Percentiles rank a stretch among this genome's conserved stretches.
Evolutionary conservation across 331 rosid genomes (phyloP).

Genomic region (Quercus phellos): DNA sequence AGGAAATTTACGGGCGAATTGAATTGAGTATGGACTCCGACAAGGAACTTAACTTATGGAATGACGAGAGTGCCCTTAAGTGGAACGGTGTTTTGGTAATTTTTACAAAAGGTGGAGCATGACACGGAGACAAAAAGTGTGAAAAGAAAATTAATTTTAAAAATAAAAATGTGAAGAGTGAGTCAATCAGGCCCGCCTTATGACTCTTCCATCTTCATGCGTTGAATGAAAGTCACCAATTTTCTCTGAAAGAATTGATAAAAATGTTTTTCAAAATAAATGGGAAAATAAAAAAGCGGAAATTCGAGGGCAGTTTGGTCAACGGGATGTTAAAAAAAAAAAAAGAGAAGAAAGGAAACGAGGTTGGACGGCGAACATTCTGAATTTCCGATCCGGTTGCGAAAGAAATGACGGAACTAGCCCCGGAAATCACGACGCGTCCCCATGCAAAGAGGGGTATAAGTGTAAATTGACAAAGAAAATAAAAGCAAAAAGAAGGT

Average conservation of each 20-base stretch:
- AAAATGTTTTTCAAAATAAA: background rate
- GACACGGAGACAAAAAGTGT: constrained; percentile 22
- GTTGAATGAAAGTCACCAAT: constrained; percentile 44
- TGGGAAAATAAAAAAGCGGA: background rate
- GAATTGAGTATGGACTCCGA: constrained; percentile 15
- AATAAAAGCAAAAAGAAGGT: constrained; percentile 14
- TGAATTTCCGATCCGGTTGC: background rate
- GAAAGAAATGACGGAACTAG: background rate
- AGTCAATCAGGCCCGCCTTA: constrained; percentile 18
- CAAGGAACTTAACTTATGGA: background rate
- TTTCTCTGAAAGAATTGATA: background rate
- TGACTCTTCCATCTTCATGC: constrained; percentile 24
- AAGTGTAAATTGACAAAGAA: constrained; percentile 13
- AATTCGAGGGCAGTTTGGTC: constrained; percentile 20
- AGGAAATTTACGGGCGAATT: background rate
- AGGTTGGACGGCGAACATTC: too few relatives aligned
- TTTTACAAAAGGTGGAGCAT: background rate
- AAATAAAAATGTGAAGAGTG: constrained; percentile 30
- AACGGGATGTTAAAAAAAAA: background rate
- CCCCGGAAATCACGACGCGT: constrained; percentile 3
- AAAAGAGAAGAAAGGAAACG: too few relatives aligned
- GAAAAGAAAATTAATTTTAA: background rate
- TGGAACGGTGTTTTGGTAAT: constrained; percentile 32
- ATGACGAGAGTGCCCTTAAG: constrained; percentile 19
- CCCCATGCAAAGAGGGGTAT: constrained; percentile 17